Base-by-base conservation (phyloP, 176 grass and related monocot species). In the Aegilops bicornis region DNA sequence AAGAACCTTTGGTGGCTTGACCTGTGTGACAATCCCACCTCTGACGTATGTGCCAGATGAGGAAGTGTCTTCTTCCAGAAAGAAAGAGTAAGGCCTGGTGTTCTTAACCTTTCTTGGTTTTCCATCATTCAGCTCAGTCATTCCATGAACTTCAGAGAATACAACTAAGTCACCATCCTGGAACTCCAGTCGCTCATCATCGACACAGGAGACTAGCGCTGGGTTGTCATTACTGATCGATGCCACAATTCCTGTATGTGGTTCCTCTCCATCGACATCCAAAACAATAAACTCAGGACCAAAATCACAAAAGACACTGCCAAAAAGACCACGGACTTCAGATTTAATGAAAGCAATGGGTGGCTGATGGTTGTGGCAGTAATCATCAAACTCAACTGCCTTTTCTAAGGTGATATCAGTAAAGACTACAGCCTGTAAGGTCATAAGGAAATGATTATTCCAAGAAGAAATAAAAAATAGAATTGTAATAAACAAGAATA, bases 211-310 rank as follows among this genome's bases (percentile, higher is more conserved):
- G 48, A 98, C 87, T 86, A 95, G 86, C 67, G 95, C 91, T 8
- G 89, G 89, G 81, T 95, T 98, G 76, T 95, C 93, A 69, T 95
- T 98, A 88, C 93, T 93, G 73, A 97, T 87, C 23, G 92, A 98
- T 71, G 92, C 95, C 68, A 95, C 90, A 19, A 98, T 98, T 84
- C 93, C 95, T 64, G 89, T 93, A 87, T 93, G 95, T 40, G 95
- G 95, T 23, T 98, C 95, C 83, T 98, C 93, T 52, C 95, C 95
- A 90, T 98, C 92, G 2, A 95, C 95, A 89, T 98, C 95, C 72
- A 92, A 73, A 81, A 95, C 95, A 87, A 93, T 93, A 56, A 98
- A 98, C 71, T 93, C 87, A 72, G 95, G 83, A 32, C 95, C 95
- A 81, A 95, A 98, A 73, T 98, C 93, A 83, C 95, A 95, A 79